Conservation (phyloP, 202 grass and related monocot species). For the Setaria viridis region DNA sequence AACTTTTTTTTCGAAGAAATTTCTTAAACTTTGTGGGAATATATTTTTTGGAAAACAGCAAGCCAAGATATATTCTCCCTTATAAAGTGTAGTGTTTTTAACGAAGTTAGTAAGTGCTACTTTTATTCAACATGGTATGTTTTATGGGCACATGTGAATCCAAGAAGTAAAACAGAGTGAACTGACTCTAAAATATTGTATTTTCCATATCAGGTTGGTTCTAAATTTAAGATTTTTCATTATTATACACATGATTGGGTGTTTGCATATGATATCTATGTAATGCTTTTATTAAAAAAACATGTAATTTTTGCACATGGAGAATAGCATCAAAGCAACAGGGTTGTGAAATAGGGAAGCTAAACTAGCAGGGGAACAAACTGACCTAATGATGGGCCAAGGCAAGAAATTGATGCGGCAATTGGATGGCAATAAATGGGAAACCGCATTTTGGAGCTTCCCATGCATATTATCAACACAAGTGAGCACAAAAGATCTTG, state of each 20-base stretch:
- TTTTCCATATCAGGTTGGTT: background rate
- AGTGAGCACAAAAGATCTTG: conserved; percentile 36
- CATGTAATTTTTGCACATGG: background rate
- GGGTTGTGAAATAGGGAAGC: background rate
- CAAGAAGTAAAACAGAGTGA: background rate
- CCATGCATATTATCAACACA: background rate
- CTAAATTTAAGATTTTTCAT: background rate
- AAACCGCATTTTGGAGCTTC: conserved; percentile 6
- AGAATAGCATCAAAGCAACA: background rate
- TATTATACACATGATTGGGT: background rate
- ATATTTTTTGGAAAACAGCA: background rate
- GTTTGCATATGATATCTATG: background rate
- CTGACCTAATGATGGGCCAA: conserved; percentile 18
- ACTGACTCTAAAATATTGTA: background rate
- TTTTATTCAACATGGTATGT: background rate
- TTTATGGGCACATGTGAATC: background rate
- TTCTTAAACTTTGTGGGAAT: background rate
- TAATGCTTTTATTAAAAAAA: background rate
- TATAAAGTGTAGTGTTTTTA: background rate
- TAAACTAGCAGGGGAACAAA: background rate
- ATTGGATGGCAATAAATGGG: background rate
- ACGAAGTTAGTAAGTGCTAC: background rate
- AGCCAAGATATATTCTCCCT: background rate
- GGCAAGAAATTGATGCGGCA: background rate
- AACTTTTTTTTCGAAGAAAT: background rate